Base-by-base conservation (phyloP, 495 filamentous ascomycete genomes). In the Daldinia vernicosa region DNA sequence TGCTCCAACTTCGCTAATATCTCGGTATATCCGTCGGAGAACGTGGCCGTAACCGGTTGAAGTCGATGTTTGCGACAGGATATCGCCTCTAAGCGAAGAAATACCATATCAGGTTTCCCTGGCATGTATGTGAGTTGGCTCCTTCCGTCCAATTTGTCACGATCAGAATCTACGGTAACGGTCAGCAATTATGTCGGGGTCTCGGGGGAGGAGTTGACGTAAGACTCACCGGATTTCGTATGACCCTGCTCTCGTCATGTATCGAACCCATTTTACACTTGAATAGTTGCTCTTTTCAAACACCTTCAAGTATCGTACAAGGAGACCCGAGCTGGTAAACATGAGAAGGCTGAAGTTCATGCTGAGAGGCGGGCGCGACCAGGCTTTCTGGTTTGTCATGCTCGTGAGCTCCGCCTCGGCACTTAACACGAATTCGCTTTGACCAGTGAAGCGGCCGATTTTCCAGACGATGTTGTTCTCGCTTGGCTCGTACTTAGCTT, bases 241-340 rank as follows among this genome's bases (percentile, higher is more conserved):
- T 77, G 87, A 91, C 15, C 91, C 91, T 17, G 95, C 96, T 53
- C 96, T 86, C 30, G 96, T 99, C 96, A 99, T 99, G 81, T 99
- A 99, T 74, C 96, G 83, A 71, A 99, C 96, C 96, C 96, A 99
- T 77, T 99, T 99, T 9, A 99, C 96, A 72, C 92, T 96, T 63
- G 91, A 94, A 77, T 99, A 99, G 81, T 98, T 98, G 77, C 86
- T 93, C 89, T 99, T 99, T 86, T 99, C 96, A 83, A 99, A 99
- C 27, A 99, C 96, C 83, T 99, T 99, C 65, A 99, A 82, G 80
- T 99, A 99, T 45, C 96, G 82, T 55, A 99, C 96, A 70, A 99
- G 77, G 74, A 99, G 79, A 15, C 95, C 96, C 1, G 89, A 93
- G 75, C 91, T 94, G 37, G 96, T 99, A 80, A 99, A 99, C 96